These are phyloP conservation scores for Panicum virgatum DNA, from an alignment of 202 grass and related monocot genomes.

Conservation along the genomic window DNA sequence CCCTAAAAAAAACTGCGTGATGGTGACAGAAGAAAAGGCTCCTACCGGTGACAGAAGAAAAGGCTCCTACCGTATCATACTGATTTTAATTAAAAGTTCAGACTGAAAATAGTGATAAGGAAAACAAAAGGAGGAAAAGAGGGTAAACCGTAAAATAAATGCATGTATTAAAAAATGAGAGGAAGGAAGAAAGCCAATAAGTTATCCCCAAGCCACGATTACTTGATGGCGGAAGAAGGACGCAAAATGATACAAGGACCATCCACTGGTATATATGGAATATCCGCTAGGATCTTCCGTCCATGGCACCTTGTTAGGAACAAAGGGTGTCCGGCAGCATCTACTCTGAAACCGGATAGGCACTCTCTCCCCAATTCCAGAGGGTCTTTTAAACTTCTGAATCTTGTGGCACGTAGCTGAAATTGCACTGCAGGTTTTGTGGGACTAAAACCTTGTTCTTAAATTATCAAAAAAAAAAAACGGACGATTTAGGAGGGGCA, in stretches of 20 bases:
- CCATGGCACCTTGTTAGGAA: background rate
- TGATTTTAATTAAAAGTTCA: background rate
- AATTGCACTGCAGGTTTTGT: background rate
- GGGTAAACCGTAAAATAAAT: background rate
- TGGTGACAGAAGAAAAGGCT: background rate
- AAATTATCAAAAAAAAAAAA: background rate
- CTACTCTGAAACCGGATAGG: background rate
- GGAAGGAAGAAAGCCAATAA: background rate
- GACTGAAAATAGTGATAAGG: background rate
- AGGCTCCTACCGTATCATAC: background rate
- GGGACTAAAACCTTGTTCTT: background rate
- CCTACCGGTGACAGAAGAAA: no score
- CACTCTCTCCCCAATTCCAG: background rate
- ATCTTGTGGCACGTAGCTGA: background rate
- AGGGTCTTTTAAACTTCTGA: background rate
- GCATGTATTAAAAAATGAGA: background rate
- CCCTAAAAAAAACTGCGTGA: background rate
- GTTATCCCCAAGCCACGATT: background rate
- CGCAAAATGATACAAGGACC: background rate
- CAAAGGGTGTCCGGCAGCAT: background rate
- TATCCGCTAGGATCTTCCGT: constrained; percentile 16
- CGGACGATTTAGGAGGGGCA: no score
- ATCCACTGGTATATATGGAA: background rate
- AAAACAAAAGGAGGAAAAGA: background rate
- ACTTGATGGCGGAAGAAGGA: background rate